Percentiles rank a stretch among this genome's conserved stretches.
These are phyloP conservation scores for Metahyphopichia silvanorum DNA, from an alignment of 805 yeast species.

Conservation along the genomic window DNA sequence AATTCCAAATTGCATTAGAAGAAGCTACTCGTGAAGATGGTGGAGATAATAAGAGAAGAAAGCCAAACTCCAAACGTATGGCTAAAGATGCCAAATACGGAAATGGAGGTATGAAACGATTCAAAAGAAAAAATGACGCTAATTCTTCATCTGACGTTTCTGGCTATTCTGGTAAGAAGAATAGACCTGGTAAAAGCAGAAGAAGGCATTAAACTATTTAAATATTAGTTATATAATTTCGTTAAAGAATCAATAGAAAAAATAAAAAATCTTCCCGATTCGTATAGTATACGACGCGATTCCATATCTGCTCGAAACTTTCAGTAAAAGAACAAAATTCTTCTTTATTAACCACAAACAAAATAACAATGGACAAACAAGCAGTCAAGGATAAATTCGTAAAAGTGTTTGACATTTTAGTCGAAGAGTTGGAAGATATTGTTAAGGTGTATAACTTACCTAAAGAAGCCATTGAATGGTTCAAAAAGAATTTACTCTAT, in stretches of 20 bases:
- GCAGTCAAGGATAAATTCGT: conserved; percentile 55
- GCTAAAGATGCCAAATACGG: conserved; percentile 78
- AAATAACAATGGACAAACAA: conserved; percentile 18
- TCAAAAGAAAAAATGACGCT: conserved; percentile 69
- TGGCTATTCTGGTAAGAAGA: conserved; percentile 51
- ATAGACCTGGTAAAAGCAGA: conserved; percentile 41
- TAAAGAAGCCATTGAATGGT: conserved; percentile 83
- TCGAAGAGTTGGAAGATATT: conserved; percentile 65
- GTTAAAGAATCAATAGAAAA: neutral
- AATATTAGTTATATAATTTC: too few relatives aligned
- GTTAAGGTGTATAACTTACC: conserved; percentile 76
- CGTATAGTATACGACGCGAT: too few relatives aligned
- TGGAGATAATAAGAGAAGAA: conserved; percentile 46
- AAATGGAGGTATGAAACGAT: conserved; percentile 73
- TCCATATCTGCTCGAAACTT: too few relatives aligned
- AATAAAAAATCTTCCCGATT: too few relatives aligned
- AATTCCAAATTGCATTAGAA: conserved; percentile 86
- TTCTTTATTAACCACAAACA: neutral
- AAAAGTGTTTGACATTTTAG: conserved; percentile 70
- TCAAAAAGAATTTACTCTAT: conserved; percentile 64
- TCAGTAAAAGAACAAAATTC: too few relatives aligned
- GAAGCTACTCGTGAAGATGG: conserved; percentile 72
- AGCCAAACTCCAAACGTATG: conserved; percentile 61
- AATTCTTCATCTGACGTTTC: conserved; percentile 66
- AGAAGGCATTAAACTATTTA: neutral